Conservation (phyloP, 1,284 basidiomycete genomes). For the Ustilago trichophora region DNA sequence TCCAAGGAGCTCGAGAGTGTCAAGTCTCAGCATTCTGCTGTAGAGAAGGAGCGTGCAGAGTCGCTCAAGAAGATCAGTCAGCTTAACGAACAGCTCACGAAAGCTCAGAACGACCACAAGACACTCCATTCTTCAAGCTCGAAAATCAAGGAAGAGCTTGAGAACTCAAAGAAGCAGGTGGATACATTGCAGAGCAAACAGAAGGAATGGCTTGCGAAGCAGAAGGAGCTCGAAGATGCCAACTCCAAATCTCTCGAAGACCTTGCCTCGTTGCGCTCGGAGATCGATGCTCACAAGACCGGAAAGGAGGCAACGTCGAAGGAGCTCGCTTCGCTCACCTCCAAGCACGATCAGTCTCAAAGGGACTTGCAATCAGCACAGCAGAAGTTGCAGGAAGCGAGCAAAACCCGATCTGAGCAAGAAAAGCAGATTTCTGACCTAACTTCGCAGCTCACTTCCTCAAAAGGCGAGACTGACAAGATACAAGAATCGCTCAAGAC, state of each 20-base stretch:
- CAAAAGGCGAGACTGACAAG: slow-evolving; percentile 17
- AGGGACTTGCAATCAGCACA: slow-evolving; percentile 20
- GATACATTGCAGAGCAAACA: slow-evolving; percentile 10
- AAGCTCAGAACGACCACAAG: slow-evolving; percentile 25
- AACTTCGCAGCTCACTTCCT: slow-evolving; percentile 7
- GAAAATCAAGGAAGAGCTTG: slow-evolving; percentile 20
- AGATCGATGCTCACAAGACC: slow-evolving; percentile 22
- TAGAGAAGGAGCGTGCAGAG: slow-evolving; percentile 12
- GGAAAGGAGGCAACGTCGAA: slow-evolving; percentile 14
- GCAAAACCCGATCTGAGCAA: neutral
- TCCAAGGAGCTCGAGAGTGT: slow-evolving; percentile 14
- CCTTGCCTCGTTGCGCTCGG: slow-evolving; percentile 9
- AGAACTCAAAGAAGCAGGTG: slow-evolving; percentile 22
- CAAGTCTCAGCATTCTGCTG: slow-evolving; percentile 4
- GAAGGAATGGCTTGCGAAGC: slow-evolving; percentile 26
- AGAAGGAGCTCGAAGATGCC: slow-evolving; percentile 25
- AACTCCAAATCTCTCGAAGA: slow-evolving; percentile 18
- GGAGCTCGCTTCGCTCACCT: slow-evolving; percentile 17
- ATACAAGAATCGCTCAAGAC: slow-evolving; percentile 7
- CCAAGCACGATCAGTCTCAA: slow-evolving; percentile 15
- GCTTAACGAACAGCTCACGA: slow-evolving; percentile 20
- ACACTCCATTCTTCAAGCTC: slow-evolving; percentile 8
- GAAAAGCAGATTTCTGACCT: slow-evolving; percentile 24
- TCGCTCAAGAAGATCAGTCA: slow-evolving; percentile 14
- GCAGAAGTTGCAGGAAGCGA: slow-evolving; percentile 14